phyloP scores from a whole-genome alignment of 2,329 filamentous ascomycete species.

The Microcyclosporella mali region DNA sequence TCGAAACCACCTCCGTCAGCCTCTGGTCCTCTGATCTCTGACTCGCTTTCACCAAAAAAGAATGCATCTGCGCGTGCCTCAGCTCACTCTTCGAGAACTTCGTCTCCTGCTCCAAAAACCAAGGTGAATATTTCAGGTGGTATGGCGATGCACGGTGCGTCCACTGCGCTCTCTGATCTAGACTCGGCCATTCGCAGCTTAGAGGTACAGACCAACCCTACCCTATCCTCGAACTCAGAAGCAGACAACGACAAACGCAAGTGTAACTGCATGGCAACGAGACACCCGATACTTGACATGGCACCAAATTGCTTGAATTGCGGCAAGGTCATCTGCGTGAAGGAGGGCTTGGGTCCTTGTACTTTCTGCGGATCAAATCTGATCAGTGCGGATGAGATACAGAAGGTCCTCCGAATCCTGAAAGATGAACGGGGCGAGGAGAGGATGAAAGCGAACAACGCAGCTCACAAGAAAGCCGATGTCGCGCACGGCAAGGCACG shows the following conservation, averaged over 20 bases:
- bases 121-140: slow-evolving; percentile 72
- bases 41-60: slow-evolving; percentile 49
- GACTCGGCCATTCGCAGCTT: slow-evolving; percentile 78
- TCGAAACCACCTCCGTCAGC: slow-evolving; percentile 59
- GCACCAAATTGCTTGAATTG: slow-evolving; percentile 89
- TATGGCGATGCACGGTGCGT: slow-evolving; percentile 74
- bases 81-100: slow-evolving; percentile 38
- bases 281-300: slow-evolving; percentile 81
- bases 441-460: slow-evolving; percentile 75
- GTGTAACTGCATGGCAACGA: slow-evolving; percentile 82
- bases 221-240: slow-evolving; percentile 42
- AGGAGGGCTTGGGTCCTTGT: slow-evolving; percentile 88
- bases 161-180: slow-evolving; percentile 61
- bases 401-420: slow-evolving; percentile 77
- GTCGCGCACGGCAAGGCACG: slow-evolving; percentile 43
- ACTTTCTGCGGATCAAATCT: slow-evolving; percentile 79
- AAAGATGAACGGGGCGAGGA: slow-evolving; percentile 81
- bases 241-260: slow-evolving; percentile 54
- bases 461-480: slow-evolving; percentile 60
- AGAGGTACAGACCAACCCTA: slow-evolving; percentile 86
- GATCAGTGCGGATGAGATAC: slow-evolving; percentile 65
- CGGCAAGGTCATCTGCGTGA: slow-evolving; percentile 91
- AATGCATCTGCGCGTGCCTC: slow-evolving; percentile 36
- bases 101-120: slow-evolving; percentile 49
- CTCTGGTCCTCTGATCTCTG: slow-evolving; percentile 74